Base-by-base conservation (phyloP, 164 flowering plant genomes). In the Akebia trifoliata region DNA sequence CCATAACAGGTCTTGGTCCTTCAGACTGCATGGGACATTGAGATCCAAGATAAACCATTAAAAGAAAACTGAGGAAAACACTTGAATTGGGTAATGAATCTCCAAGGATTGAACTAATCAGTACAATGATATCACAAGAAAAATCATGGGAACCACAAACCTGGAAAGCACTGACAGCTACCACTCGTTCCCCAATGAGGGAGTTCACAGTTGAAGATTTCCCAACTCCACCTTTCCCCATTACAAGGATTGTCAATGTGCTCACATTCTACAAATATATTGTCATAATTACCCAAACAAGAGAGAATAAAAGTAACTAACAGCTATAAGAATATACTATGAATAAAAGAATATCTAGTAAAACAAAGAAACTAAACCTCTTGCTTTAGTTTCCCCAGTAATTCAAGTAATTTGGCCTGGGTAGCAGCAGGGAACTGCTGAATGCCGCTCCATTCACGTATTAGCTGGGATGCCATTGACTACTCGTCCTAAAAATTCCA, bases 221-320 rank as follows among this genome's bases (percentile, higher is more conserved):
- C 9, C 99, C 99, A 65, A 90, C 93, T 42, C 99, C 99, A 37
- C 99, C 92, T 78, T 93, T 93, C 48, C 97, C 97, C 99, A 90
- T 73, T 25, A 93, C 97, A 58, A 93, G 91, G 43, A 93, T 81
- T 17, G 97, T 90, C 83, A 93, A 70, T 0, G 86, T 68, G 75
- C 49, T 77, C 65, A 86, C 90, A 73, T 86, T 72, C 99, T 93
- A 62, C 62, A 62, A 61, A 58, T 6, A 31, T 36, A 15, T 25
- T 1, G 38, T 9, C 36, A 6, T 20, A 44, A 30, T 54, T 26
- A 53, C 20, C 34, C 11, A 29, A 15, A 15, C 35, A n/a, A n/a
- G n/a, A n/a, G n/a, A n/a, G n/a, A n/a, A 38, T 22, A 25, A 32
- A 11, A 26, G 7, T 6, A 50, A 58, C 10, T 37, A 25, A 20